Conservation (phyloP, 768 basidiomycete genomes). For the Xanthoconium stramineum region DNA sequence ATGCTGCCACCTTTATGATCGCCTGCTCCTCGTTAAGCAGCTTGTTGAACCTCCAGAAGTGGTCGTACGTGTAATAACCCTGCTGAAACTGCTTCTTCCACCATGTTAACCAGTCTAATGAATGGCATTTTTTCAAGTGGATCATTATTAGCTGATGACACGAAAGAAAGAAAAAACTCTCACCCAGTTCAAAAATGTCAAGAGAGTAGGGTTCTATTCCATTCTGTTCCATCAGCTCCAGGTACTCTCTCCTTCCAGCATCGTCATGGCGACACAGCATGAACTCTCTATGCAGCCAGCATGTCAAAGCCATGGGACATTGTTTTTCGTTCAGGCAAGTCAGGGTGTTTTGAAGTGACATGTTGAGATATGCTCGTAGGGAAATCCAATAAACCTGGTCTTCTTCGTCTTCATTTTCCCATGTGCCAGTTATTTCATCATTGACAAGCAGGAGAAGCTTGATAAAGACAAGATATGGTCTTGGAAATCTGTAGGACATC, state of each 20-base stretch:
- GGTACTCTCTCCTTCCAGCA: neutral
- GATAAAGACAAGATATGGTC: neutral
- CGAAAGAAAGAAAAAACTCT: neutral
- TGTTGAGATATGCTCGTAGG: neutral
- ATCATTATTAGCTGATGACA: neutral
- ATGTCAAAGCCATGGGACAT: neutral
- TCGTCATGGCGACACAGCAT: constrained; percentile 1
- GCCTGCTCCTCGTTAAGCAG: neutral
- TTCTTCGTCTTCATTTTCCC: neutral
- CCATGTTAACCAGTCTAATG: neutral
- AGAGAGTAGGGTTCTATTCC: neutral
- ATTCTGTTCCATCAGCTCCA: neutral
- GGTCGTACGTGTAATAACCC: neutral
- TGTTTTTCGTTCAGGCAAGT: neutral
- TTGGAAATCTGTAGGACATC: neutral
- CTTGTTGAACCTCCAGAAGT: neutral
- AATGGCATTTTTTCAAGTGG: neutral
- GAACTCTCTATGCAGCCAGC: constrained; percentile 10
- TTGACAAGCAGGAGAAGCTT: neutral
- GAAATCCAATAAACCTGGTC: constrained; percentile 3
- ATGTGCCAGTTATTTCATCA: neutral
- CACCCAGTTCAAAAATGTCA: neutral
- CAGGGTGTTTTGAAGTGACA: neutral
- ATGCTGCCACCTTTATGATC: neutral
- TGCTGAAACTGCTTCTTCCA: neutral